Evolutionary conservation across 176 grass and related monocot genomes (phyloP).

Genomic region (Musa beccarii): DNA sequence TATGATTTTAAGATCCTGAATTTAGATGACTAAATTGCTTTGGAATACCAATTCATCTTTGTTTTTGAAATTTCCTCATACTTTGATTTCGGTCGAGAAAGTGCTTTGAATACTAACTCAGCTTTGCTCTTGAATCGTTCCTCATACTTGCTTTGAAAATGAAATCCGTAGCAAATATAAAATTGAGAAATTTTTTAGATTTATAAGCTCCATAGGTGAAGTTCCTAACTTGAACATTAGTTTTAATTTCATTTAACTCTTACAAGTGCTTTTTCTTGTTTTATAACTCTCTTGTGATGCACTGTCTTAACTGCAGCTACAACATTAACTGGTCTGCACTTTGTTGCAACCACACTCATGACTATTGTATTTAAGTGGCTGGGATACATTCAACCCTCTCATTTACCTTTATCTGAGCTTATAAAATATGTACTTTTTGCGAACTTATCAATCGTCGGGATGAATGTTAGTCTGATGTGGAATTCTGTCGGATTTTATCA

Average conservation of each 20-base stretch:
- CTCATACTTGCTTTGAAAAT: not conserved
- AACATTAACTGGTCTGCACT: conserved; percentile 53
- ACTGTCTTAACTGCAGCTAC: conserved; percentile 29
- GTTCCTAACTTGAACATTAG: not conserved
- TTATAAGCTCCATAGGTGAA: no score
- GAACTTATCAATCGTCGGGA: conserved; percentile 50
- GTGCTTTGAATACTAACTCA: not conserved
- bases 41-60: not conserved
- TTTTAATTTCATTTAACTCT: not conserved
- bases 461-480: conserved; percentile 61
- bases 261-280: not conserved
- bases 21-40: not conserved
- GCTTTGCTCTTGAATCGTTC: not conserved
- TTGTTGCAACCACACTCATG: conserved; percentile 43
- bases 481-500: conserved; percentile 65
- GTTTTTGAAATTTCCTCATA: no score
- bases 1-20: not conserved
- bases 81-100: no score
- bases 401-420: conserved; percentile 38
- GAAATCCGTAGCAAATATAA: not conserved
- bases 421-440: conserved; percentile 45
- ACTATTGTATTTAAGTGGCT: conserved; percentile 41
- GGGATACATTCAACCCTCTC: conserved; percentile 41
- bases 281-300: not conserved
- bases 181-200: not conserved